Evolutionary conservation across 2,329 filamentous ascomycete genomes (phyloP), one percentile per base, ranked within the genome.

Genomic region (Pseudogymnoascus verrucosus): DNA sequence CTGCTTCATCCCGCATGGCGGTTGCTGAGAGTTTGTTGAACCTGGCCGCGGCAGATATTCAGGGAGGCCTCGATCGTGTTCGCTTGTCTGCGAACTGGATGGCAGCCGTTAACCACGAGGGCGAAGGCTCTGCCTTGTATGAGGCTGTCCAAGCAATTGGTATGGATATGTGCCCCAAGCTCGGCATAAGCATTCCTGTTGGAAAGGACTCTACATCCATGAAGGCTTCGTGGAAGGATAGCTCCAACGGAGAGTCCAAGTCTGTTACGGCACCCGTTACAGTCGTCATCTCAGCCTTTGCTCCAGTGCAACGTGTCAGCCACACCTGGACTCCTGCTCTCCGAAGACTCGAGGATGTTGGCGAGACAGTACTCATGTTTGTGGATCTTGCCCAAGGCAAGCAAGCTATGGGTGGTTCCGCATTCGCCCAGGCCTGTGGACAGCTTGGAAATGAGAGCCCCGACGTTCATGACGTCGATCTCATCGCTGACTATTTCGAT

Each of bases 141-240:
- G 91, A 97, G 75, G 95, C 93, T 31, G 95, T 97, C 2, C 85
- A 96, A 73, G 92, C 93, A 8, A 92, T 97, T 64, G 93, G 93
- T 60, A 89, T 96, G 85, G 89, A 96, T 59, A 81, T 99, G 7
- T 99, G 95, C 76, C 92, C 92, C 1, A 82, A 89, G 70, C 82
- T 98, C n/a, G 91, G 90, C 36, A 86, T 99, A 66, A 91, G 89
- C 64, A 98, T 99, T 65, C 95, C 95, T 3, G 95, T 98, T 7
- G 95, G 95, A 63, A 98, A 99, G 78, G 95, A 99, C 75, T 98
- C 93, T 0, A 96, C 96, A 76, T 97, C 93, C 2, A 98, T 99
- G 95, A 97, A 97, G 81, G 93, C 96, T 71, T 91, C 91, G 63
- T 98, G 95, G 95, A 89, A 86, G 72, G 89, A 93, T 68, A 79